phyloP scores from a whole-genome alignment of 2,329 filamentous ascomycete genomes.

The Alternaria atra region DNA sequence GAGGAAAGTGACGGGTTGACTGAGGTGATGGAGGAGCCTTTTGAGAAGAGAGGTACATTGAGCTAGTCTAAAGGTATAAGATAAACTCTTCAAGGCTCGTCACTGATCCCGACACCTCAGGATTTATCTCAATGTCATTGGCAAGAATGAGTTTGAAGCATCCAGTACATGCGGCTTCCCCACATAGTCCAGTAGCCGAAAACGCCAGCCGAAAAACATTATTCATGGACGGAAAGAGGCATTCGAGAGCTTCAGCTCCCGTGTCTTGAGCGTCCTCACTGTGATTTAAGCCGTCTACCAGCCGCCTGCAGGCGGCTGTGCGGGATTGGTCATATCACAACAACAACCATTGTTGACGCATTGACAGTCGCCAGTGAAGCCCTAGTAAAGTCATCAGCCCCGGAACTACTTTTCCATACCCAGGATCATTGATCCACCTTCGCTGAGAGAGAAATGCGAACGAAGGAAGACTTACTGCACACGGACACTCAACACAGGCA shows the following conservation, averaged over 20 bases:
- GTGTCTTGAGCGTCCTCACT: background rate
- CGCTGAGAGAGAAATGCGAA: background rate
- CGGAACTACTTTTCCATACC: background rate
- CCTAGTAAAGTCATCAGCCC: background rate
- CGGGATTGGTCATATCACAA: constrained; percentile 3
- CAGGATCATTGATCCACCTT: background rate
- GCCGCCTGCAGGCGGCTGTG: background rate
- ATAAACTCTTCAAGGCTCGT: background rate
- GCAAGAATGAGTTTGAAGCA: background rate
- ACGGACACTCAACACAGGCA: constrained; percentile 14
- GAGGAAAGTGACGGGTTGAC: background rate
- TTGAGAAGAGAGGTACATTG: background rate
- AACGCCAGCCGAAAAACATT: background rate
- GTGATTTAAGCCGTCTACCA: constrained; percentile 1
- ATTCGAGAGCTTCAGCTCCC: background rate
- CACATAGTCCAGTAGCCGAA: background rate
- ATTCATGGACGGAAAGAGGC: background rate
- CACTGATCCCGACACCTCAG: background rate
- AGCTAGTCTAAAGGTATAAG: background rate
- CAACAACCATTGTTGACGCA: constrained; percentile 11
- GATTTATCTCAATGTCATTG: background rate
- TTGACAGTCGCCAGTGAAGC: constrained; percentile 1
- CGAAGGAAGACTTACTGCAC: background rate
- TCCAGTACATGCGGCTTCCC: background rate
- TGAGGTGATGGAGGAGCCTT: background rate